phyloP scores from a whole-genome alignment of 108 stramenopile genomes.

The Cyclotella atomus region DNA sequence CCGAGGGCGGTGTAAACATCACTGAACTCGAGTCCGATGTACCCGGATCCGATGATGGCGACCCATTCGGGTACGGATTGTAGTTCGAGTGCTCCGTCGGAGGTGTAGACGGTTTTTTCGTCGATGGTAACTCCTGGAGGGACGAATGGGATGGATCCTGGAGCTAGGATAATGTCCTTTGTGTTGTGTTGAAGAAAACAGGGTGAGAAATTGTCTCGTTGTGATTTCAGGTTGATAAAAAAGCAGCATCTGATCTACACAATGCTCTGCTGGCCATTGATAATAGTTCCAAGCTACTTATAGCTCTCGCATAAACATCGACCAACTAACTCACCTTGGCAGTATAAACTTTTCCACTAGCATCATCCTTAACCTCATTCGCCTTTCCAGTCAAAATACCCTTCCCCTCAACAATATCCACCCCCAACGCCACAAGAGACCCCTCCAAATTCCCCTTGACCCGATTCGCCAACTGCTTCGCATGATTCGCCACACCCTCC shows the following conservation, averaged over 20 bases:
- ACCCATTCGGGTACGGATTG: slow-evolving; percentile 95
- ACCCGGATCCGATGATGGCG: slow-evolving; percentile 97
- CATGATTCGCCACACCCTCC: slow-evolving; percentile 92
- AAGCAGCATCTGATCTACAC: neutral
- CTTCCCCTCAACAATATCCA: slow-evolving; percentile 87
- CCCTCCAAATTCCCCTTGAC: slow-evolving; percentile 95
- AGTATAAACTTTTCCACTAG: slow-evolving; percentile 87
- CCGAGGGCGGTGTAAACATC: slow-evolving; percentile 99
- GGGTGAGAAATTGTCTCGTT: neutral
- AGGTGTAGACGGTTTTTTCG: slow-evolving; percentile 98
- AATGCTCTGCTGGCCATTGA: no score
- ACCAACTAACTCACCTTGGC: slow-evolving; percentile 71
- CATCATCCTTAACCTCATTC: slow-evolving; percentile 87
- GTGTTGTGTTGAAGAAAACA: neutral
- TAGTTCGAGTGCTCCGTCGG: slow-evolving; percentile 94
- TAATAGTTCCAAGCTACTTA: neutral
- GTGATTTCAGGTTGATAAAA: neutral
- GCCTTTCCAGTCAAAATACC: slow-evolving; percentile 84
- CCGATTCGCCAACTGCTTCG: slow-evolving; percentile 91
- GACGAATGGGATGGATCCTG: slow-evolving; percentile 97
- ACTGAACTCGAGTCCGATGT: slow-evolving; percentile 98
- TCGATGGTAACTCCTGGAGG: slow-evolving; percentile 95
- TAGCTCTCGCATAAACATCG: neutral
- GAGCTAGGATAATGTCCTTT: slow-evolving; percentile 97
- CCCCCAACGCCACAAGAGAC: slow-evolving; percentile 84